Evolutionary conservation across 225 moss, liverwort and hornwort species (phyloP), one percentile per base, ranked within the genome.

Genomic region (Rhytidiadelphus loreus): DNA sequence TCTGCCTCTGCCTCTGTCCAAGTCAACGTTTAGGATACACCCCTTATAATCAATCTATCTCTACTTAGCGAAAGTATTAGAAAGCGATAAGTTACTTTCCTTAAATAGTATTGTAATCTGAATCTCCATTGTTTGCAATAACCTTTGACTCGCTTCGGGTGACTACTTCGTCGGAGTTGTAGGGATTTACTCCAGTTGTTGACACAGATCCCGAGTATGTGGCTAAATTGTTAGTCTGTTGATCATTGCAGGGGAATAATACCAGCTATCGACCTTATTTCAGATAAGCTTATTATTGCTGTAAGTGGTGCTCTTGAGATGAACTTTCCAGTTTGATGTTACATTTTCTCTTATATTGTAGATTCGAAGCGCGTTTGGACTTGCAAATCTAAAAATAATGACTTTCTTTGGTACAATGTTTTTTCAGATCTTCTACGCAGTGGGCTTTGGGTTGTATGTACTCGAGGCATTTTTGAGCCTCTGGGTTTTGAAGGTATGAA

Each of bases 381-480:
- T 80, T 53, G 14, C 57, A 29, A 64, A 69, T 44, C 43, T 81
- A 14, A 76, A 44, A 81, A 9, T 56, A 48, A 35, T n/a, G 64
- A 74, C 43, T 48, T 29, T 43, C 50, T 69, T 71, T 80, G 73
- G 62, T 72, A 59, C 20, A 71, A 37, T 71, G 62, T 43, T 55
- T 90, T 89, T 84, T 63, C 95, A 97, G 98, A 91, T 98, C 62
- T 95, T 98, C 41, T 98, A 98, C 69, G 86, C 91, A 61, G 92
- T 98, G 65, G 96, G 98, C 78, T 91, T 91, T 75, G 90, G 93
- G 62, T 89, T 98, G 88, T 98, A 95, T 79, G 37, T 55, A 19
- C 90, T 96, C 11, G 98, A 98, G 89, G 69, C 89, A 21, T 0
- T 95, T 8, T 89, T 97, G 82, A 98, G 98, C 91, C 1, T 88